These are phyloP conservation scores for Cladosporium sphaerospermum DNA, from an alignment of 2,329 filamentous ascomycete species.

Conservation along the genomic window DNA sequence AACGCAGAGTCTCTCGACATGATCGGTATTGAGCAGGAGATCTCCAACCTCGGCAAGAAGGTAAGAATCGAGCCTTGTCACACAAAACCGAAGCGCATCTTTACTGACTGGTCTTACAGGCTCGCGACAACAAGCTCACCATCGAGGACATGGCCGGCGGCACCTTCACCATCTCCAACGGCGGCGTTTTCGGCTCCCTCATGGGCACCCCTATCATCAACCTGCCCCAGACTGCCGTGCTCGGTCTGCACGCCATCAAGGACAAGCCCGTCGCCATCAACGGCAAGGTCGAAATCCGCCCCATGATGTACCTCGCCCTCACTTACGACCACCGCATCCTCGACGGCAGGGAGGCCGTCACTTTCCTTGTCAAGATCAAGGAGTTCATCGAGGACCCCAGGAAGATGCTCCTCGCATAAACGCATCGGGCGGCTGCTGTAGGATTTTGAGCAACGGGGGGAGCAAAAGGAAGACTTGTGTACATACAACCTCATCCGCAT, in stretches of 20 bases:
- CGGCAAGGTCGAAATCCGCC: conserved; percentile 88
- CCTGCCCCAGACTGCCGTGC: conserved; percentile 81
- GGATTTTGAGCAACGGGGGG: too few relatives aligned
- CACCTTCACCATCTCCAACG: conserved; percentile 96
- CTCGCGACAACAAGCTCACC: conserved; percentile 90
- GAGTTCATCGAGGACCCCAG: conserved; percentile 94
- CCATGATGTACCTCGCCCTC: conserved; percentile 98
- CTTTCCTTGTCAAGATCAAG: conserved; percentile 95
- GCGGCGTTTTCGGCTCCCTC: conserved; percentile 91
- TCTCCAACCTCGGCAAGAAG: conserved; percentile 95
- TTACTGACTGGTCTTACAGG: conserved; percentile 44
- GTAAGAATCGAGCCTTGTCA: conserved; percentile 39
- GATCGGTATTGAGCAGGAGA: conserved; percentile 80
- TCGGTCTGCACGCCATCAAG: conserved; percentile 95
- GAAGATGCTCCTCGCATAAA: conserved; percentile 66
- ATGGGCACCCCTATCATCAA: conserved; percentile 99
- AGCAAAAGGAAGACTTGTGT: too few relatives aligned
- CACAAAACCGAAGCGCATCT: neutral
- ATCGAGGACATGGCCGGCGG: conserved; percentile 99
- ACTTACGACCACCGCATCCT: conserved; percentile 96
- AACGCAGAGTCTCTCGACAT: conserved; percentile 87
- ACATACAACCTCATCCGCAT: too few relatives aligned
- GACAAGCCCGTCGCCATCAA: conserved; percentile 84
- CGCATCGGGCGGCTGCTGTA: too few relatives aligned
- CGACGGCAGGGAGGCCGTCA: conserved; percentile 90